Conservation (phyloP, 2,329 filamentous ascomycete genomes). For the Arthrobotrys entomopaga region DNA sequence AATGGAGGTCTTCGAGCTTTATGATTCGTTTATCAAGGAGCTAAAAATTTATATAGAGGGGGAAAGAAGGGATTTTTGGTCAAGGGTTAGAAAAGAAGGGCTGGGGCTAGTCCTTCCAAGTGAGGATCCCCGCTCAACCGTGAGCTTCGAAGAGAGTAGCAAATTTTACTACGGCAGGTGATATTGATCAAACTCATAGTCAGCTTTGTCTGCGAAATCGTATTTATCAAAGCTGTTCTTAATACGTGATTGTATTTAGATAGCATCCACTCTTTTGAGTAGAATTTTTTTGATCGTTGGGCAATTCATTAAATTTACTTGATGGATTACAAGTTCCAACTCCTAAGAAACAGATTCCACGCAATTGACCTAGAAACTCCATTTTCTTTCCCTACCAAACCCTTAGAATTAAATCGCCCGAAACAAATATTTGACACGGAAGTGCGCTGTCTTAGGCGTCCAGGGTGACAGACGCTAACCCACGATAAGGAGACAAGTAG, state of each 20-base stretch:
- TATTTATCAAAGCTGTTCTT: background rate
- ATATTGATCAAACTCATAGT: background rate
- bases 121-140: constrained; percentile 38
- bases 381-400: constrained; percentile 46
- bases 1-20: constrained; percentile 67
- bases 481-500: constrained; percentile 24
- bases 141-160: constrained; percentile 36
- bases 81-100: constrained; percentile 49
- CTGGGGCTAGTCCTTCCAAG: constrained; percentile 45
- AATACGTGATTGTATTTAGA: background rate
- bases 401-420: constrained; percentile 47
- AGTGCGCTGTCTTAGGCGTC: constrained; percentile 28
- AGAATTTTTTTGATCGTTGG: background rate
- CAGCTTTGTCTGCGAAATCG: background rate
- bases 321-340: constrained; percentile 55
- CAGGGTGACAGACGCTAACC: constrained; percentile 29
- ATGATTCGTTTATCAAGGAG: constrained; percentile 35
- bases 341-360: constrained; percentile 45
- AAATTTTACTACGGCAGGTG: constrained; percentile 47
- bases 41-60: constrained; percentile 29
- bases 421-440: constrained; percentile 52
- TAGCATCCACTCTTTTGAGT: too few relatives aligned
- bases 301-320: constrained; percentile 16
- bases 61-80: constrained; percentile 50
- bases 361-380: constrained; percentile 52